Evolutionary conservation across 2,329 filamentous ascomycete genomes (phyloP).

Genomic region (Epichloe gansuensis): DNA sequence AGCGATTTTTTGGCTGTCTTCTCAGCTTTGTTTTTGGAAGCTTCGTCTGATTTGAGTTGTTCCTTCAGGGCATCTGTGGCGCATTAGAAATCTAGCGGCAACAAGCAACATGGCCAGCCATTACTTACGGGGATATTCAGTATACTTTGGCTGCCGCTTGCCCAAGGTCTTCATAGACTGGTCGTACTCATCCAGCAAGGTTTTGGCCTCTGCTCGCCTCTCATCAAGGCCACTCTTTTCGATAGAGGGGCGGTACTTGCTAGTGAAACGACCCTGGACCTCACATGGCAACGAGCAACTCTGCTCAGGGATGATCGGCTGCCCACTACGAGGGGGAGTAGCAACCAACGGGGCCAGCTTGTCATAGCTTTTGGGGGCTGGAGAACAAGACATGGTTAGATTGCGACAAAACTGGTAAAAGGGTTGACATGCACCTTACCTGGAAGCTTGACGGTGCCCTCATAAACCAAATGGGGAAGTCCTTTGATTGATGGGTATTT

Average conservation of each 20-base stretch:
- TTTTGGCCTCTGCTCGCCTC: conserved; percentile 26
- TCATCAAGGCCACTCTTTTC: conserved; percentile 29
- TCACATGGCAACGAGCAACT: conserved; percentile 29
- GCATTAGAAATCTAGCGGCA: neutral
- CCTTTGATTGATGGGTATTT: conserved; percentile 27
- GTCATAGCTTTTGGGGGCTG: conserved; percentile 30
- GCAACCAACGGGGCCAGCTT: conserved; percentile 31
- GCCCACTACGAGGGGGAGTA: conserved; percentile 25
- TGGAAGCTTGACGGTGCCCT: conserved; percentile 28
- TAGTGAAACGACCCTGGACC: conserved; percentile 30
- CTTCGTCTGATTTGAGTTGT: conserved; percentile 33
- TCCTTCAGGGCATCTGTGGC: conserved; percentile 29
- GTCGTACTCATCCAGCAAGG: conserved; percentile 28
- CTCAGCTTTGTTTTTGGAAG: conserved; percentile 31
- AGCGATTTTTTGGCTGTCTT: conserved; percentile 31
- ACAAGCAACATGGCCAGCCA: neutral
- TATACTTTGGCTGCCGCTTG: conserved; percentile 32
- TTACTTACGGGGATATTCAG: conserved; percentile 29
- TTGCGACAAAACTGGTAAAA: neutral
- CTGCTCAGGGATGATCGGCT: conserved; percentile 25
- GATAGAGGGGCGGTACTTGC: conserved; percentile 26
- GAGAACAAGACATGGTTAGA: neutral
- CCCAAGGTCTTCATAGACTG: conserved; percentile 28
- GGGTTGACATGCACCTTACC: conserved; percentile 8
- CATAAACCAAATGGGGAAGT: conserved; percentile 24